Percentiles rank a stretch among this genome's conserved stretches.
phyloP scores from a whole-genome alignment of 768 basidiomycete genomes.

The Leccinum truebloodii region DNA sequence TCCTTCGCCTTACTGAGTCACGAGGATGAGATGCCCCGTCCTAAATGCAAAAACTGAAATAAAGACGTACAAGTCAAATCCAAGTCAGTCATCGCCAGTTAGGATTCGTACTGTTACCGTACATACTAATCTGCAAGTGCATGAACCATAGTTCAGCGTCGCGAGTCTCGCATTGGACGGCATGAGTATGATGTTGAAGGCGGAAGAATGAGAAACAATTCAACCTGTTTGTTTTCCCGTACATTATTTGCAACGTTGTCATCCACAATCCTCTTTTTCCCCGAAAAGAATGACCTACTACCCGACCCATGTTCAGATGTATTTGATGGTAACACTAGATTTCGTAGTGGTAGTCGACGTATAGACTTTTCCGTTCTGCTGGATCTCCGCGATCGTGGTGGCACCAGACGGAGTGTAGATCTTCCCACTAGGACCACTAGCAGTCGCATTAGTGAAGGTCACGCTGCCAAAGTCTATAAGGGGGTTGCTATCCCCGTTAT shows the following conservation, averaged over 20 bases:
- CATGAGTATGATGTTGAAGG: too few relatives aligned
- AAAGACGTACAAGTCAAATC: too few relatives aligned
- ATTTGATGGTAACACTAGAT: conserved; percentile 5
- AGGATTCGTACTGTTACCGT: too few relatives aligned
- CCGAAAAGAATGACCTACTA: neutral
- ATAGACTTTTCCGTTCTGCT: conserved; percentile 8
- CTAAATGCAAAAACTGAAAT: too few relatives aligned
- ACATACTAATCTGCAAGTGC: too few relatives aligned
- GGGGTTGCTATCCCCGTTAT: conserved; percentile 10
- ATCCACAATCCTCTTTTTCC: neutral
- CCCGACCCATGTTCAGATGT: conserved; percentile 1
- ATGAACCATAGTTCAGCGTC: too few relatives aligned
- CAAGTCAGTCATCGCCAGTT: too few relatives aligned
- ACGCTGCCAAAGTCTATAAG: conserved; percentile 25
- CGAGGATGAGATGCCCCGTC: conserved; percentile 12
- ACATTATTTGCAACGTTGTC: neutral
- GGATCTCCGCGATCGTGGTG: conserved; percentile 11
- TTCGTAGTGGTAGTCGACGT: conserved; percentile 14
- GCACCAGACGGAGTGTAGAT: conserved; percentile 14
- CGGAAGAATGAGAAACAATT: too few relatives aligned
- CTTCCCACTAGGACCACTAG: conserved; percentile 4
- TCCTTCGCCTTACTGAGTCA: conserved; percentile 64
- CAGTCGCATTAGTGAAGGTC: conserved; percentile 14
- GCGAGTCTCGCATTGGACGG: too few relatives aligned
- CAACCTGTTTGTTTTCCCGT: neutral